Evolutionary conservation across 176 grass and related monocot species (phyloP), one percentile per base, ranked within the genome.

Genomic region (Eleusine indica): DNA sequence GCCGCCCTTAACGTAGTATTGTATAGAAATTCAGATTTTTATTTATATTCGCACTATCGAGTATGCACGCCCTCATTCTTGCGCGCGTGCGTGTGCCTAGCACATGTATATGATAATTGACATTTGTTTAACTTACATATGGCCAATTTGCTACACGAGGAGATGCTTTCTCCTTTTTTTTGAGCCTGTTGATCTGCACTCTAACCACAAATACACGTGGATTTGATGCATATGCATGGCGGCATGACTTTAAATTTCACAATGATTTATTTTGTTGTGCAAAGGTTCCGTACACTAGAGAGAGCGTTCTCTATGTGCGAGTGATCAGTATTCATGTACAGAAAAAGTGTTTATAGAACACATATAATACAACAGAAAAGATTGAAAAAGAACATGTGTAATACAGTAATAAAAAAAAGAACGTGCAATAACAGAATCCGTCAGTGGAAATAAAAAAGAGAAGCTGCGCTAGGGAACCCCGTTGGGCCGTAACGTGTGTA

Each of bases 71-170:
- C 17, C 35, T 58, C 18, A 11, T 21, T 6, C 8, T 58, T n/a
- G 35, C 18, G 10, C 9, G 25, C 25, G 25, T 54, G 17, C 30
- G 5, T 40, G 18, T 54, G 30, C 19, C 54, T 61, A 61, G 7
- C 68, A 73, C 68, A 57, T 81, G 78, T 69, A 49, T 16, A 47
- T 47, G 44, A 52, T 21, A 35, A 35, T 48, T 72, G 60, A 17
- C 35, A 37, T 60, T 47, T 76, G 52, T 76, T 64, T 12, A 43
- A 13, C 18, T 66, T 73, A 15, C 40, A 56, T 37, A 64, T 12
- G 35, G 74, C 4, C n/a, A 70, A 22, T 72, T 66, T 19, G 17
- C 18, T 56, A 35, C 1, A 38, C 15, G 22, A 60, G 10, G 2
- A 8, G 52, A 56, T 56, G 52, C 16, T 56, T 47, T 61, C 1